Conservation (phyloP, 2,329 filamentous ascomycete species). For the Fusarium albosuccineum region DNA sequence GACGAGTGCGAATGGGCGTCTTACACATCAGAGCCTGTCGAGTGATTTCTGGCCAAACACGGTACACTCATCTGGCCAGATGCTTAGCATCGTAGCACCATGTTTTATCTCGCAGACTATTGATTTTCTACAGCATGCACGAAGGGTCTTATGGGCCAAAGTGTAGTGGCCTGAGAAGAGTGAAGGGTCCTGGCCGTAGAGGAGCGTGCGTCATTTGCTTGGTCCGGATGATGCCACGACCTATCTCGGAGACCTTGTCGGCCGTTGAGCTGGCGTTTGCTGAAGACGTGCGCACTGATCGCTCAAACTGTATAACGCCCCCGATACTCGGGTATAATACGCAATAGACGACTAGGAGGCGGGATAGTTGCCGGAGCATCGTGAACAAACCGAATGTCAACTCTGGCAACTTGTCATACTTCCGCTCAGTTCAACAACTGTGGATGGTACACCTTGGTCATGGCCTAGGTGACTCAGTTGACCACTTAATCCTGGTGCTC, state of each 20-base stretch:
- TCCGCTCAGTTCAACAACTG: too few relatives aligned
- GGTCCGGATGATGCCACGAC: background rate
- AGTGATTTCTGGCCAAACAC: conserved; percentile 18
- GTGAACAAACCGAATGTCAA: too few relatives aligned
- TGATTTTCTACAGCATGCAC: conserved; percentile 31
- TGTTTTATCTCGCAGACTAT: conserved; percentile 10
- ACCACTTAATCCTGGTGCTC: too few relatives aligned
- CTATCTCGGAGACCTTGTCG: background rate
- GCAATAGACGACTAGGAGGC: too few relatives aligned
- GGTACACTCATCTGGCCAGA: background rate
- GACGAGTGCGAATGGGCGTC: conserved; percentile 36
- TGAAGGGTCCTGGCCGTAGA: background rate
- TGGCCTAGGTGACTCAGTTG: too few relatives aligned
- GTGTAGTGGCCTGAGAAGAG: background rate
- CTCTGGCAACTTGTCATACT: too few relatives aligned
- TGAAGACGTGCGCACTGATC: background rate
- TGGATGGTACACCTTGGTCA: too few relatives aligned
- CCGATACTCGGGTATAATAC: too few relatives aligned
- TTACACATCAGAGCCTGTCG: conserved; percentile 35
- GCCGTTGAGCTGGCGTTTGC: background rate
- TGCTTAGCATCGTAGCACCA: conserved; percentile 19
- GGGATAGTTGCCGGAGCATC: too few relatives aligned
- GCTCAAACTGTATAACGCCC: too few relatives aligned
- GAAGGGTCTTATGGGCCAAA: conserved; percentile 23
- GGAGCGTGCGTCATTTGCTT: background rate